Evolutionary conservation across 768 basidiomycete genomes (phyloP), one percentile per base, ranked within the genome.

Genomic region (Holtermannia corniformis): DNA sequence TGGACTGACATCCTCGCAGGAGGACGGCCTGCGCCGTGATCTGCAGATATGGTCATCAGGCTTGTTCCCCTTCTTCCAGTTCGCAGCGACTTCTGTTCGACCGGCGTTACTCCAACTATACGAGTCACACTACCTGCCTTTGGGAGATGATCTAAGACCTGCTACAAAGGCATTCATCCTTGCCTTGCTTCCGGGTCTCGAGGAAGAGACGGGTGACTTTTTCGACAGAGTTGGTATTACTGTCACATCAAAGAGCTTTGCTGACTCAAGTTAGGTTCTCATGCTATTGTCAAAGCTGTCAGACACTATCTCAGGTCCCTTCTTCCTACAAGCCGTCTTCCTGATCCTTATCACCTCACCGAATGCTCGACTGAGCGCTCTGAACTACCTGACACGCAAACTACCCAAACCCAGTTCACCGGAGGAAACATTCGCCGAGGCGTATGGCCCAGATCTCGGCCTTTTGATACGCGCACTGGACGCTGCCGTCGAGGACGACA

Each of bases 21-120:
- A 81, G 1, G 93, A 92, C 62, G 91, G 93, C 10, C 72, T 99
- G 41, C 80, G 80, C 58, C 79, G 81, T 41, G 95, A 99, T 73
- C 77, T 99, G 2, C 78, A 86, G 3, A 76, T 96, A 19, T 99
- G 95, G 95, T 90, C 89, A 0, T 84, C 90, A 3, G 95, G 95
- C 5, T 73, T 99, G 4, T 96, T 99, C 70, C 95, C 95, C 0
- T 97, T 97, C 80, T 96, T 97, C 64, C 90, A 96, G 74, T 97
- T 90, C 72, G 90, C 95, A 10, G 85, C 93, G n/a, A 97, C 92
- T n/a, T 91, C 91, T 19, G 91, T 96, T 53, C 54, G 93, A 85
- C 92, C 92, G 2, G 80, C 83, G 20, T 77, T 99, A 1, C 79
- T 99, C 44, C 86, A 84, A 61, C 79, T 97, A n/a, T 97, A 89